Evolutionary conservation across 192 early-diverging fungal species (phyloP), one percentile per base, ranked within the genome.

Genomic region (Paraglomus occultum): DNA sequence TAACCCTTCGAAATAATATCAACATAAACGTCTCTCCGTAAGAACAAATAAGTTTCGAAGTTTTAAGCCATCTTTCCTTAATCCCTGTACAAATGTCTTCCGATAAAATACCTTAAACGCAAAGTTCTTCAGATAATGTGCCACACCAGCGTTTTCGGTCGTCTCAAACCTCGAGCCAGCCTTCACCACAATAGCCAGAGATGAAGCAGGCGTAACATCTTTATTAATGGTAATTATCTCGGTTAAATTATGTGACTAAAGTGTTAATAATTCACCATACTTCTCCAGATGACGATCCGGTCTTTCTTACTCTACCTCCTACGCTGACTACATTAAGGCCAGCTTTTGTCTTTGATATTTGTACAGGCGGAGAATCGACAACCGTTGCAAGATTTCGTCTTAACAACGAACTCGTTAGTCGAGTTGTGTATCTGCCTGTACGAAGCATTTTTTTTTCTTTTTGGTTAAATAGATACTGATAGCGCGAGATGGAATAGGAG

Each of bases 81-180:
- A 31, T 31, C 31, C n/a, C 31, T 31, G 2, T 39, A 11, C 62
- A 38, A 58, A 42, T 45, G 2, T 64, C 64, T 20, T 8, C 23
- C 42, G 1, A 76, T 8, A 46, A 18, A 12, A 31, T 83, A 91
- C 92, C 87, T 90, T 90, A 83, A 97, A 90, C 18, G 92, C 87
- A 72, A 88, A 92, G 73, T 87, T 91, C 88, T 97, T 95, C 70
- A 92, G 84, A 71, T 88, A 91, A 82, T 96, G 94, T 40, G 97
- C 92, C 6, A 88, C 91, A 65, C 95, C 95, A 8, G 89, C 81
- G 64, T 83, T 86, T 57, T 83, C 82, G 10, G 77, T 69, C n/a
- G 84, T 79, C 80, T 99, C 97, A 77, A 84, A 84, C 47, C 95
- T 86, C 54, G 91, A 81, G 48, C 97, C 97, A 44, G 90, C 93